Base-by-base conservation (phyloP, 495 filamentous ascomycete genomes). In the Parathielavia hyrcaniae region DNA sequence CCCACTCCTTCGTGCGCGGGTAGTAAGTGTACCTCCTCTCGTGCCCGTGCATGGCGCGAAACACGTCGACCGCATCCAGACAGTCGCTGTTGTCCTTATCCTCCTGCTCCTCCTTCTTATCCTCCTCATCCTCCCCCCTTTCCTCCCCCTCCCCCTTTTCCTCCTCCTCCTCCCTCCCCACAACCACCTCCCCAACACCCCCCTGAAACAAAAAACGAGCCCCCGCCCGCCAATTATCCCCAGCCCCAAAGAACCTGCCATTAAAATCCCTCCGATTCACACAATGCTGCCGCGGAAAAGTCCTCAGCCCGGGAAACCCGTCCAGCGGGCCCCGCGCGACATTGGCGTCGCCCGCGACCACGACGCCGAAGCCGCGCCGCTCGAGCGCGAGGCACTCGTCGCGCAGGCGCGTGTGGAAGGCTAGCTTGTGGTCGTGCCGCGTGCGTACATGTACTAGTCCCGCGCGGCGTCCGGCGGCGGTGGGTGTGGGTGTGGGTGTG, bases 341-440 rank as follows among this genome's bases (percentile, higher is more conserved):
- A 51, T 82, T 82, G 10, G 81, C 45, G 60, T 82, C 80, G 0
- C 79, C 77, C 1, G 72, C 73, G 0, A 82, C 48, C 1, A 80
- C 50, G 6, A 79, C 66, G 1, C 66, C 13, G 57, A 71, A 79
- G 0, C 75, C 76, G 2, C 63, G 26, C 5, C 23, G 41, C 52
- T 79, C 67, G 6, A 80, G 66, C 5, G 22, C 11, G 0, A 66
- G 35, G n/a, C 72, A 73, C 55, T 79, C 75, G n/a, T 71, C 51
- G 9, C 66, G 59, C 23, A 82, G 71, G 1, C 62, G 62, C 0
- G 52, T 45, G 49, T 83, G 77, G 54, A 82, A 80, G 5, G 39
- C 51, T 0, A 74, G 67, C 61, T 82, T 81, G n/a, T 69, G 61
- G 48, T 77, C 74, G 62, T 82, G 79, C 1, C 80, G 62, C 0